Percentiles rank a stretch among this genome's conserved stretches.
These are phyloP conservation scores for Aspergillus campestris DNA, from an alignment of 495 filamentous ascomycete genomes.

Conservation along the genomic window DNA sequence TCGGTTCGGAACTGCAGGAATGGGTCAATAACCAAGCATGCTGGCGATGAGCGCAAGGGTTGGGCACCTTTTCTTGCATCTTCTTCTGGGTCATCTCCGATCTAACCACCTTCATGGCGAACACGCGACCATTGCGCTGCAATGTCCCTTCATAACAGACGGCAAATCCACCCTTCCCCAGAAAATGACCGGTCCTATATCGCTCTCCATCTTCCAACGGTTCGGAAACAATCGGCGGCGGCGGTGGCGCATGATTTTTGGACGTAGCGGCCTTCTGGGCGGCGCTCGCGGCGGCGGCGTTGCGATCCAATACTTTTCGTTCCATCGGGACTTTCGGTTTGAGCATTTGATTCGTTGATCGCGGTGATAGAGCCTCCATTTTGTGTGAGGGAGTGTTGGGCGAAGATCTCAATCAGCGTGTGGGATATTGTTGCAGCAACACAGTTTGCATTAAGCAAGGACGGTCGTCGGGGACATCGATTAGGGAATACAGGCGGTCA, in stretches of 20 bases:
- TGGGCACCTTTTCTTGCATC: slow-evolving; percentile 75
- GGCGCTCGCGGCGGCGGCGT: slow-evolving; percentile 39
- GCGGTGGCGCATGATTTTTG: slow-evolving; percentile 62
- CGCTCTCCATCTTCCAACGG: slow-evolving; percentile 64
- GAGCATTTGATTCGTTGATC: slow-evolving; percentile 55
- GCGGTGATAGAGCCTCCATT: slow-evolving; percentile 66
- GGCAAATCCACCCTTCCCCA: slow-evolving; percentile 94
- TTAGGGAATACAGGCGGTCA: slow-evolving; percentile 8
- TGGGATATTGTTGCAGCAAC: neutral
- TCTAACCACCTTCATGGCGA: slow-evolving; percentile 85
- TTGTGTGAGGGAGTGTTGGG: slow-evolving; percentile 2
- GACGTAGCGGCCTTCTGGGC: slow-evolving; percentile 33
- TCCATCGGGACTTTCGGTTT: slow-evolving; percentile 36
- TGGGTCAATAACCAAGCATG: slow-evolving; percentile 22
- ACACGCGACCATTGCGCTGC: slow-evolving; percentile 53
- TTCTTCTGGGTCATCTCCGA: slow-evolving; percentile 79
- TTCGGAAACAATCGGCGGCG: slow-evolving; percentile 68
- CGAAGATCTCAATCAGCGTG: too few species aligned
- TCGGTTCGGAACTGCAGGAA: slow-evolving; percentile 81
- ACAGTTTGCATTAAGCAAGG: neutral
- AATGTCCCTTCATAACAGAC: slow-evolving; percentile 77
- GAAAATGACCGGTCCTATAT: slow-evolving; percentile 72
- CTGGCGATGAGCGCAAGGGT: neutral
- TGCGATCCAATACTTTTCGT: slow-evolving; percentile 46
- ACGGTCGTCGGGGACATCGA: slow-evolving; percentile 16